These are phyloP conservation scores for Jatropha curcas DNA, from an alignment of 345 rosid species.

Conservation along the genomic window DNA sequence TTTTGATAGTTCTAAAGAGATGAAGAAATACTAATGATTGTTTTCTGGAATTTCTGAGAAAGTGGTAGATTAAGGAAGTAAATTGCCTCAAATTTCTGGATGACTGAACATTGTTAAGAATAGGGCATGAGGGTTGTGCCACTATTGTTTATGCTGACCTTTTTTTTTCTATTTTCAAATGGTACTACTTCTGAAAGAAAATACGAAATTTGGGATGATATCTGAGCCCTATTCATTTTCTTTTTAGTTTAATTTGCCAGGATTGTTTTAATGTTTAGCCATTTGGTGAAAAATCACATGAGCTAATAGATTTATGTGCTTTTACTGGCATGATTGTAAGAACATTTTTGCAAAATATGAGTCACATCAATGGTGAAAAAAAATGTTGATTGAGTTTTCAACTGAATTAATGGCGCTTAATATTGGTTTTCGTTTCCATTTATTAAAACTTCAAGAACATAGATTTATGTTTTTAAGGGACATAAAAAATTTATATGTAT, in stretches of 20 bases:
- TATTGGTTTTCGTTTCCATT: neutral
- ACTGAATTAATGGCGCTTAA: neutral
- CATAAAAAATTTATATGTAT: neutral
- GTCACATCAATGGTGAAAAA: neutral
- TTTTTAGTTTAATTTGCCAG: neutral
- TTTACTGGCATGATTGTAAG: neutral
- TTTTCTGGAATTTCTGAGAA: conserved; percentile 1
- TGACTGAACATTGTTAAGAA: neutral
- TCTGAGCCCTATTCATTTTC: neutral
- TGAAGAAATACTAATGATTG: neutral
- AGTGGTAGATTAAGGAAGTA: neutral
- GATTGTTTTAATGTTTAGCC: neutral
- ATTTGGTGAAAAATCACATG: neutral
- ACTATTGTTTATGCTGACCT: neutral
- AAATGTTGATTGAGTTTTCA: neutral
- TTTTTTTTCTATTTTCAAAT: neutral
- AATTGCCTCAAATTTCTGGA: conserved; percentile 2
- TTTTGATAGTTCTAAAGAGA: neutral
- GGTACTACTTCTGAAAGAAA: neutral
- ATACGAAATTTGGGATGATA: neutral
- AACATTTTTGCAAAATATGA: neutral
- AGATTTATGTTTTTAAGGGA: neutral
- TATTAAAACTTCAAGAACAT: neutral
- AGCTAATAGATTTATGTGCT: neutral
- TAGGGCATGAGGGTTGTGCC: neutral